These are phyloP conservation scores for Aureobasidium zeae DNA, from an alignment of 2,329 filamentous ascomycete genomes.

Conservation along the genomic window DNA sequence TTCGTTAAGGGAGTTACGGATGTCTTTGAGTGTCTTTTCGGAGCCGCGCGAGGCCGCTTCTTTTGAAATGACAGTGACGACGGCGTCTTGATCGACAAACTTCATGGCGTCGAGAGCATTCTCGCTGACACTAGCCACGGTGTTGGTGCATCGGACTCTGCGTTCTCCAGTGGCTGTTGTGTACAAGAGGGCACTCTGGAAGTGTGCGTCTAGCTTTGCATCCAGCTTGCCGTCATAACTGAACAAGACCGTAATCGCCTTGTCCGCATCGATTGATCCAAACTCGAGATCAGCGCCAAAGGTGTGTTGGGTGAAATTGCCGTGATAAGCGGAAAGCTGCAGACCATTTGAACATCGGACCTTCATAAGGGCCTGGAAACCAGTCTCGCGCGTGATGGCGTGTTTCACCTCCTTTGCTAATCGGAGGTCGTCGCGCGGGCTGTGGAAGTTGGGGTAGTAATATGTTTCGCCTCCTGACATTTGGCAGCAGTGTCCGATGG, in stretches of 20 bases:
- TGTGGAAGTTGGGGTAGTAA: constrained; percentile 94
- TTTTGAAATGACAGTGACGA: constrained; percentile 80
- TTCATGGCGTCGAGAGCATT: constrained; percentile 76
- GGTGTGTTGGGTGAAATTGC: constrained; percentile 91
- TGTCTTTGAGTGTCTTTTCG: constrained; percentile 70
- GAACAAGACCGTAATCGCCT: constrained; percentile 84
- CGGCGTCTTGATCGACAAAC: constrained; percentile 91
- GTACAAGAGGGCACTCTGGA: constrained; percentile 90
- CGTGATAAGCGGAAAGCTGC: constrained; percentile 87
- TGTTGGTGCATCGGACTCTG: constrained; percentile 83
- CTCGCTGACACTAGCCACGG: constrained; percentile 86
- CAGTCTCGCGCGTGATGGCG: constrained; percentile 78
- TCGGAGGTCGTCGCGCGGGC: constrained; percentile 74
- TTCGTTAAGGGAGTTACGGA: constrained; percentile 73
- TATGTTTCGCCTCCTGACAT: constrained; percentile 92
- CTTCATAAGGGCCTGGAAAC: constrained; percentile 95
- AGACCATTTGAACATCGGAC: constrained; percentile 94
- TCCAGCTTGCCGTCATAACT: constrained; percentile 97
- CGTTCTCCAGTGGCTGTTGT: constrained; percentile 84
- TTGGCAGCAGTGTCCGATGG: constrained; percentile 58
- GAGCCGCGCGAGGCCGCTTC: constrained; percentile 82
- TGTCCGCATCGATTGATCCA: constrained; percentile 84
- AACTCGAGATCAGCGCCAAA: constrained; percentile 93
- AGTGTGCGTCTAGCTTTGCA: constrained; percentile 89
- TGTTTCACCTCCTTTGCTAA: constrained; percentile 79